Evolutionary conservation across 371 early-diverging fungal species (phyloP).

Genomic region (Syncephalastrum sp.): DNA sequence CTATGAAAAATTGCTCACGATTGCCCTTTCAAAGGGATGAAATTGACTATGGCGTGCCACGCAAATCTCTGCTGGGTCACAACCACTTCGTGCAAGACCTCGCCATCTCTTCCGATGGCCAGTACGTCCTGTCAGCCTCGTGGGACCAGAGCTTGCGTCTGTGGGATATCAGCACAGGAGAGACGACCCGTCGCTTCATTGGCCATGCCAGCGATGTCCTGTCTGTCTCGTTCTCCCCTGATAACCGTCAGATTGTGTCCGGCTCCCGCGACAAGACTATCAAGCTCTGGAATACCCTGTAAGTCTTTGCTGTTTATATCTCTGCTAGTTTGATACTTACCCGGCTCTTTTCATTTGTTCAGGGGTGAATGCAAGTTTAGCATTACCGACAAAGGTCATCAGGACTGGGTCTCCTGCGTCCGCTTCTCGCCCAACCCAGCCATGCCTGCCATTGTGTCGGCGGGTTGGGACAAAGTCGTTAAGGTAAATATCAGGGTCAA

Average conservation of each 20-base stretch:
- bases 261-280: conserved; percentile 97
- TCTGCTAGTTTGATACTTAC: neutral
- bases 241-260: conserved; percentile 98
- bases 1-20: conserved; percentile 21
- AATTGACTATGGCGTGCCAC: conserved; percentile 88
- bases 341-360: neutral
- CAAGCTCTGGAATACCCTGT: conserved; percentile 98
- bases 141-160: conserved; percentile 99
- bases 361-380: conserved; percentile 97
- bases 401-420: conserved; percentile 98
- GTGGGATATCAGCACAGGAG: conserved; percentile 94
- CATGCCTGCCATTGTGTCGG: conserved; percentile 95
- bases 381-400: conserved; percentile 91
- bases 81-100: conserved; percentile 98
- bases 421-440: conserved; percentile 98
- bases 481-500: conserved; percentile 52
- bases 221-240: conserved; percentile 97
- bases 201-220: conserved; percentile 97
- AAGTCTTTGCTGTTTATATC: neutral
- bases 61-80: conserved; percentile 91
- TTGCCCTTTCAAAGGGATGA: conserved; percentile 66
- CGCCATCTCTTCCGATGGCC: conserved; percentile 96
- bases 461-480: conserved; percentile 99
- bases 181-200: conserved; percentile 92
- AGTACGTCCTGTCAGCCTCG: conserved; percentile 95